Base-by-base conservation (phyloP, 1,284 basidiomycete genomes). In the Meira nashicola region DNA sequence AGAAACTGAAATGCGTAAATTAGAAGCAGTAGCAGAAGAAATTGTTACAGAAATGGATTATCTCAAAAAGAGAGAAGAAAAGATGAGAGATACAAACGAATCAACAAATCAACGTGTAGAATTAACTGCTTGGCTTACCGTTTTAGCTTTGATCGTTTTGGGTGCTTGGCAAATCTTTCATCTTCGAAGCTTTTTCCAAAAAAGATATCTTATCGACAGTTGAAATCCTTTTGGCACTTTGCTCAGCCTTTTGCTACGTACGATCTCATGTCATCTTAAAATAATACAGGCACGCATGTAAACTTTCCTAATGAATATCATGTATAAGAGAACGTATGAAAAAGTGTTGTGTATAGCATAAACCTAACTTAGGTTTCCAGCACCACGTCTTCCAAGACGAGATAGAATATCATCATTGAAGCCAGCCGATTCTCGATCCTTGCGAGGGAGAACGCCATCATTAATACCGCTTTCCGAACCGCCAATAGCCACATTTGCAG, bases 1-100 rank as follows among this genome's bases (percentile, higher is more conserved):
- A 41, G 95, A 98, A 80, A 93, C 92, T 0, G 94, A 98, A 80
- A 95, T 98, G 91, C 85, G 93, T 39, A 98, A 98, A 77, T 83
- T 98, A 9, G 94, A 98, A 79, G 92, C 89, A 0, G 81, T 96
- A 5, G 89, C 92, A 38, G 90, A 91, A 79, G 94, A 97, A 81
- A 88, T 98, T 59, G 86, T 90, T 15, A 92, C 97, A 70, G 93
- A 97, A 80, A 84, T 97, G 82, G 86, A 86, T 37, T 97, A 96
- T 80, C 84, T 98, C 62, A 92, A 94, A 81, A 82, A 83, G 73
- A 83, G 94, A 19, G 94, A 98, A 80, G 86, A 89, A 73, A 84
- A 85, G 50, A 97, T 98, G 83, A 83, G 89, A n/a, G 83, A 83
- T 70, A 98, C 95, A 25, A 97, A 98, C 75, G 81, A 89, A 60